Evolutionary conservation across 305 asterid species (phyloP), one percentile per base, ranked within the genome.

Genomic region (Lippia alba): DNA sequence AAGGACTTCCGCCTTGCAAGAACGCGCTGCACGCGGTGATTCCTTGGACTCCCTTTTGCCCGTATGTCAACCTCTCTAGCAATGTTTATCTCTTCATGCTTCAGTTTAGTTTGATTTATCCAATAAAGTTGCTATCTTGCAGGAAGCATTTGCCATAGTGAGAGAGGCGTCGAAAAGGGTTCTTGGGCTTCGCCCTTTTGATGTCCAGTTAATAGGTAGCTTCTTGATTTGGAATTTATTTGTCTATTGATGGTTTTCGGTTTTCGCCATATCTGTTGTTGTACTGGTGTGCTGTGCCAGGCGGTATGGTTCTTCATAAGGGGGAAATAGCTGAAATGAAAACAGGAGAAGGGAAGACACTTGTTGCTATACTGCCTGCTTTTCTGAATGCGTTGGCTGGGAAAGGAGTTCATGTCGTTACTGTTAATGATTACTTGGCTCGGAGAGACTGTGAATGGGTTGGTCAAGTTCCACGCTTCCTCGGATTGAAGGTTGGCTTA

Each of bases 301-400:
- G 98, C 74, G 97, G 92, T 41, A 91, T 94, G 92, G 99, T 91
- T 78, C 97, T 94, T 66, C 99, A 94, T 82, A 94, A 90, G 79
- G 99, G 99, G 69, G 95, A 94, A 81, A 94, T 94, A 72, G 95
- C 99, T 69, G 99, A 94, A 79, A 94, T 94, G 97, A 89, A 92
- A 79, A 94, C 99, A 16, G 99, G 99, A 70, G 99, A 94, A 85
- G 99, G 99, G 14, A 94, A 94, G 85, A 91, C 99, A 53, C 96
- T 94, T 24, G 99, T 94, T 69, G 99, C 99, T 57, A 79, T 94
- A 81, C 76, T 94, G 78, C 99, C 99, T 59, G 97, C 97, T 73
- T 89, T 86, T 78, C 83, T 94, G 56, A 94, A 94, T 74, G 97
- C 99, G 20, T 85, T 94, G 89, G 72, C 92, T 39, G 97, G 97